Conservation (phyloP, 768 basidiomycete genomes). For the Termitomyces sp. region DNA sequence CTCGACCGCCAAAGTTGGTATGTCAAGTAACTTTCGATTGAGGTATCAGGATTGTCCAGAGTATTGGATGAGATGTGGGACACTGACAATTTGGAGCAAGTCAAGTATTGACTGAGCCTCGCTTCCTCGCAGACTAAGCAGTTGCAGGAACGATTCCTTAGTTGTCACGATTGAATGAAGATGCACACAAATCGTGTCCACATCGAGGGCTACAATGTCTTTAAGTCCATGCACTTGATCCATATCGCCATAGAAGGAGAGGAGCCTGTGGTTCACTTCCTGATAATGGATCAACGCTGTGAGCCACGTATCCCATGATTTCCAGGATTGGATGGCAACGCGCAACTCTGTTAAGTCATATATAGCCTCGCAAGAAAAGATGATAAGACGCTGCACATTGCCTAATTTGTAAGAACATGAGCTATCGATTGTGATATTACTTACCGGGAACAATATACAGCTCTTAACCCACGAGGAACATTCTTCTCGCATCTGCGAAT, state of each 20-base stretch:
- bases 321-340: neutral
- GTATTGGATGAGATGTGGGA: neutral
- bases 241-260: slow-evolving; percentile 1
- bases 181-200: slow-evolving; percentile 5
- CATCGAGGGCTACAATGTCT: slow-evolving; percentile 5
- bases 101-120: slow-evolving; percentile 9
- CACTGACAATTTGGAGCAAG: slow-evolving; percentile 8
- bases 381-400: slow-evolving; percentile 1
- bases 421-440: neutral
- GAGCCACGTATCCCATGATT: slow-evolving; percentile 1
- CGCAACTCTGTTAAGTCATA: neutral
- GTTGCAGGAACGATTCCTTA: neutral
- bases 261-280: slow-evolving; percentile 1
- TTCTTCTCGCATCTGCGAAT: neutral
- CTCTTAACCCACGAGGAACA: slow-evolving; percentile 1
- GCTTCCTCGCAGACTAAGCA: slow-evolving; percentile 2
- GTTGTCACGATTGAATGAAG: slow-evolving; percentile 1
- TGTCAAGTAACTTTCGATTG: slow-evolving; percentile 6
- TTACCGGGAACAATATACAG: slow-evolving; percentile 2
- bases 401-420: neutral
- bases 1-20: neutral
- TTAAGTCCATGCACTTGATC: slow-evolving; percentile 1
- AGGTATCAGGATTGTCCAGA: neutral
- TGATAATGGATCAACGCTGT: neutral
- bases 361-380: slow-evolving; percentile 2